Evolutionary conservation across 768 basidiomycete species (phyloP).

Genomic region (Pisolithus sp.): DNA sequence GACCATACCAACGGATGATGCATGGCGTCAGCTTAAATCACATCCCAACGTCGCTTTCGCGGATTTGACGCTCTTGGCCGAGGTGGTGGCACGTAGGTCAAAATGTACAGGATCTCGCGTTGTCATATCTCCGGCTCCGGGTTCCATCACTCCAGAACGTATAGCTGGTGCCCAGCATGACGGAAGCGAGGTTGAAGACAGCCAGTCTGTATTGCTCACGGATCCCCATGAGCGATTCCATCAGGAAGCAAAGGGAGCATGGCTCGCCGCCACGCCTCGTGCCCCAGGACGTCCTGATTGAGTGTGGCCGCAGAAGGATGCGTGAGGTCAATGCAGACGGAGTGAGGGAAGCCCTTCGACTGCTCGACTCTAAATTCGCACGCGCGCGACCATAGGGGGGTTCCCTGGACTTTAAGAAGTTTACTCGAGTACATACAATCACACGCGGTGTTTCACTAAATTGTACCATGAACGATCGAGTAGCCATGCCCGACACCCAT

Average conservation of each 20-base stretch:
- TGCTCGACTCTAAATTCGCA: conserved; percentile 62
- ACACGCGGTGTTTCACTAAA: not conserved
- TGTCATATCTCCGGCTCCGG: conserved; percentile 49
- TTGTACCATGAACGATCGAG: not conserved
- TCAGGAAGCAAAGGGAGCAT: conserved; percentile 35
- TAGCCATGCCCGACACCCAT: not conserved
- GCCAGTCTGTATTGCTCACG: conserved; percentile 40
- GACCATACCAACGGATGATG: conserved; percentile 72
- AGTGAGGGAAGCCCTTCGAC: conserved; percentile 66
- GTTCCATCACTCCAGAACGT: conserved; percentile 44
- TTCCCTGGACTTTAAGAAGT: not conserved
- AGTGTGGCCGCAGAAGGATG: conserved; percentile 55
- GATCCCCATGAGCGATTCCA: conserved; percentile 51
- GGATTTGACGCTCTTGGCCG: conserved; percentile 77
- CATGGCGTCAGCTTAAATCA: conserved; percentile 78
- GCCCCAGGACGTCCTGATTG: conserved; percentile 54
- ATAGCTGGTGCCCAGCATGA: conserved; percentile 8
- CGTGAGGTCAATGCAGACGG: conserved; percentile 68
- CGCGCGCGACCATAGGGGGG: conserved; percentile 23
- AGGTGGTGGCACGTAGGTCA: conserved; percentile 80
- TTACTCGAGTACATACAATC: not conserved
- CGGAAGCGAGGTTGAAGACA: conserved; percentile 13
- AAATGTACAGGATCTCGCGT: conserved; percentile 70
- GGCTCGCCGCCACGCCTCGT: conserved; percentile 47
- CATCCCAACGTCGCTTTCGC: conserved; percentile 87